Base-by-base conservation (phyloP, 2,329 filamentous ascomycete genomes). In the Arthrobotrys sphaeroides region DNA sequence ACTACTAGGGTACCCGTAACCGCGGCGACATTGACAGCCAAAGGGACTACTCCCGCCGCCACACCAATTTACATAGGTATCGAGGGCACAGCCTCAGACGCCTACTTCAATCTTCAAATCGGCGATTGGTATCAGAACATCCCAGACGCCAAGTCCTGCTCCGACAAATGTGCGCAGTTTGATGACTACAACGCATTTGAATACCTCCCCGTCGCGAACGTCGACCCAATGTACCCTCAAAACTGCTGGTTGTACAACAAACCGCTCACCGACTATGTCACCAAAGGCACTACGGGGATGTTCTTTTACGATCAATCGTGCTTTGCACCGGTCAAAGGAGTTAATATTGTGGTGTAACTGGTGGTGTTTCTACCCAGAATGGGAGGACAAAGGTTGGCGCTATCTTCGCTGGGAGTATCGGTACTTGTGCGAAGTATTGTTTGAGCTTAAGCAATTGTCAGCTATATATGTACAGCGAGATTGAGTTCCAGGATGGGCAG, bases 41-140 rank as follows among this genome's bases (percentile, higher is more conserved):
- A 26, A n/a, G 38, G n/a, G 3, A 16, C 51, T 5, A 38, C 51
- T 22, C 16, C 62, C 2, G 10, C 47, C 26, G 18, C 62, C 5
- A 24, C 62, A 33, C 1, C 36, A 16, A 45, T 13, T 4, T 67
- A 49, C n/a, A 67, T 49, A 2, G 62, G 62, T 12, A 38, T 67
- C 20, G 49, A 67, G 47, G 62, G 62, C 3, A 16, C 45, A 5
- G 62, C 49, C 33, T 67, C 62, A 33, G 62, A 67, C 10, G 49
- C 47, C 24, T 67, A 67, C 20, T 67, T 67, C 31, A 67, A 67
- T 49, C 16, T 57, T 7, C 62, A 67, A 67, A 67, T 67, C n/a
- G 62, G 62, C 38, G 62, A 67, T n/a, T 67, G 43, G 7, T 67
- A 67, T 38, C 18, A 49, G 10, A 47, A 59, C n/a, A 59, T 67